Evolutionary conservation across 495 filamentous ascomycete species (phyloP), one percentile per base, ranked within the genome.

Genomic region (Elasticomyces elasticus): DNA sequence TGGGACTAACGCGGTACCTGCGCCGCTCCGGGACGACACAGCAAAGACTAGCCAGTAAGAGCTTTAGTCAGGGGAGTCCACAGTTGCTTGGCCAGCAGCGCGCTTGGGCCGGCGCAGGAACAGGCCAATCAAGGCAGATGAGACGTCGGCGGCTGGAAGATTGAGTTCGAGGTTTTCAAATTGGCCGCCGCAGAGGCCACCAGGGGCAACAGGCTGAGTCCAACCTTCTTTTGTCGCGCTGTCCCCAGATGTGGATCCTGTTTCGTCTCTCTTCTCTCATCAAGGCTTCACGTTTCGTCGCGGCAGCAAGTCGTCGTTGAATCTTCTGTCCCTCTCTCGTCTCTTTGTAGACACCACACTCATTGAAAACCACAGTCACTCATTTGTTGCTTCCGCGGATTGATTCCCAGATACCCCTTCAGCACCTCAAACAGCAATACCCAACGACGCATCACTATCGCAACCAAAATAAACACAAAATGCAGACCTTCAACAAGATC

Each of bases 401-500:
- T 55, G 44, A 49, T 24, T 49, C 53, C 45, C 28, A 1, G 19
- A n/a, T 31, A 11, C 24, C 26, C 20, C 5, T 33, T 23, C 33
- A n/a, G 19, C 35, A 5, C 5, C 41, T 26, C 33, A 30, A 46
- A 7, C 52, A 46, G 26, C 31, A 48, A 1, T 5, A 6, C 5
- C 17, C 15, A 15, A 26, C 20, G 17, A 47, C 51, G 27, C 7
- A 55, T 48, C 26, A 45, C 51, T 6, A 52, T 6, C 7, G n/a
- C 35, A 23, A 31, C 41, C 22, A 19, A 40, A 4, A n/a, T n/a
- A n/a, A 7, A 52, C 4, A 33, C 19, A 51, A 25, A 23, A 60
- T 60, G 58, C 58, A 60, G 46, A 38, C 31, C 40, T 42, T 60
- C 48, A 60, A 27, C 58, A 60, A 52, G 48, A 3, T 56, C 53